Evolutionary conservation across 2,329 filamentous ascomycete genomes (phyloP), one percentile per base, ranked within the genome.

Genomic region (Scytalidium lignicola): DNA sequence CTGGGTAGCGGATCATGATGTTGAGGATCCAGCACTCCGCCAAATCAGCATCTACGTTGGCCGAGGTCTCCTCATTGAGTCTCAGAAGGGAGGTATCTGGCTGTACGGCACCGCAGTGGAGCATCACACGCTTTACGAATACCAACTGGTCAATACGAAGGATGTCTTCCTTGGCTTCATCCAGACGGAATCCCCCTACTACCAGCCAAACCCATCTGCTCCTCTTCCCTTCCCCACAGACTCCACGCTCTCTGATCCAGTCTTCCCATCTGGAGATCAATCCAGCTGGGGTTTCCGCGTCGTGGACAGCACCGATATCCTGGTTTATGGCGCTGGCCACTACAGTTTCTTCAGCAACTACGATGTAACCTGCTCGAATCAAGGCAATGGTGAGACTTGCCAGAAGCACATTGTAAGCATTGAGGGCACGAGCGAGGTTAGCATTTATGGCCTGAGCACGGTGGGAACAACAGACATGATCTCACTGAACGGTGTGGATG

Each of bases 271-370:
- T 5, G 32, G 32, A 5, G 15, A 37, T 13, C 32, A 37, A n/a
- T 37, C 32, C 15, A 37, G 32, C 0, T 88, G 83, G 83, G 85
- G 80, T 1, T 67, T 88, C 23, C 74, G 84, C 7, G 72, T 88
- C 32, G 58, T 84, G 40, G 67, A 75, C 51, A 74, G 71, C 2
- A 60, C 62, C 3, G 66, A 73, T 49, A 67, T 82, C 20, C 59
- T 72, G 23, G 60, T 75, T 17, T 77, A 82, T 49, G 74, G 77
- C 8, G 74, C 72, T 0, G 80, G 79, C 0, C 56, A 81, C 3
- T 83, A 83, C 64, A 74, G 68, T 45, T 83, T 81, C 70, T 83
- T 82, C 69, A 70, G 76, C 58, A 74, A 79, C 65, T 82, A 82
- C 65, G 73, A 51, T 43, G 37, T 13, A 41, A 41, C 15, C 13